These are phyloP conservation scores for Phytophthora megakarya DNA, from an alignment of 352 stramenopile species.

Conservation along the genomic window DNA sequence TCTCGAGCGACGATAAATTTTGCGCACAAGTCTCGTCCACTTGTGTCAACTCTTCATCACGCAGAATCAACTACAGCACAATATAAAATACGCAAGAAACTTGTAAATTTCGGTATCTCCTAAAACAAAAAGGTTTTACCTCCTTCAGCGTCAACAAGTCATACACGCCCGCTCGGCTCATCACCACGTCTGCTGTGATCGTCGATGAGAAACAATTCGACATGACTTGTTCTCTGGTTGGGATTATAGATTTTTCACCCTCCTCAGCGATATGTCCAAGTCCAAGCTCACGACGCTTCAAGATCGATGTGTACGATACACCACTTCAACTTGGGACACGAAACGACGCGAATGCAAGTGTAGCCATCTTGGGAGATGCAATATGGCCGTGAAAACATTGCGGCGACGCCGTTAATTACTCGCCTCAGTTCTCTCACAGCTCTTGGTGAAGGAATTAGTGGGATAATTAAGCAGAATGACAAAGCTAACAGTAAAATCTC, in stretches of 20 bases:
- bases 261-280: too few species aligned
- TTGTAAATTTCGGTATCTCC: not conserved
- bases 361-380: conserved; percentile 34
- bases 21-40: conserved; percentile 64
- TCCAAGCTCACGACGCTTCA: conserved; percentile 42
- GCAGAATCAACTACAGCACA: conserved; percentile 64
- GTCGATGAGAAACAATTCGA: not conserved
- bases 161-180: conserved; percentile 63
- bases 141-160: conserved; percentile 68
- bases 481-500: conserved; percentile 46
- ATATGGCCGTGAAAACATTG: conserved; percentile 1
- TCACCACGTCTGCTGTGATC: conserved; percentile 60
- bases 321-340: conserved; percentile 18
- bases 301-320: conserved; percentile 36
- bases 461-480: not conserved
- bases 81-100: not conserved
- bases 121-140: conserved; percentile 32
- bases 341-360: conserved; percentile 27
- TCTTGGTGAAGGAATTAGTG: conserved; percentile 13
- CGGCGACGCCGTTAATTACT: not conserved
- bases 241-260: too few species aligned
- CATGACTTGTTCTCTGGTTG: not conserved
- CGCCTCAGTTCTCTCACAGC: conserved; percentile 13
- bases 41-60: conserved; percentile 56
- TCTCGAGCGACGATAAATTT: conserved; percentile 63